Percentiles rank a stretch among this genome's conserved stretches.
Evolutionary conservation across 1,284 basidiomycete genomes (phyloP).

Genomic region (Moesziomyces parantarcticus): DNA sequence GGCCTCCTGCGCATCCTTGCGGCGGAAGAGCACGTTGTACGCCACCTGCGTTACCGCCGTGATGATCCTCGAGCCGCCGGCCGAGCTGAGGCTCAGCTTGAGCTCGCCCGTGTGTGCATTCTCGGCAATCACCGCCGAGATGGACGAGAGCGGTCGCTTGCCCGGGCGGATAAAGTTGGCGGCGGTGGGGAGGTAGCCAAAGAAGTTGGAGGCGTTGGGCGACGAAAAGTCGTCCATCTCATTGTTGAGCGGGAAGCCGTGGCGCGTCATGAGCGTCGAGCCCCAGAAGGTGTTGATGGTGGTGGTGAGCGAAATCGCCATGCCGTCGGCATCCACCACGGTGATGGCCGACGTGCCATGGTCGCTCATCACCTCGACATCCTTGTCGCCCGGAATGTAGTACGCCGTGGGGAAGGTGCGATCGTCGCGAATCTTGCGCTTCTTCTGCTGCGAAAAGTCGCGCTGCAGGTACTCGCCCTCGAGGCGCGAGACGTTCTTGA

Average conservation of each 20-base stretch:
- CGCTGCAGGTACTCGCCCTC: conserved; percentile 66
- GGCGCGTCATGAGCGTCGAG: conserved; percentile 45
- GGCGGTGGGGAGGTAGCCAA: conserved; percentile 62
- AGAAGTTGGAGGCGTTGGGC: conserved; percentile 67
- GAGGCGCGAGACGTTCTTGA: conserved; percentile 67
- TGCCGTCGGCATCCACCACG: conserved; percentile 67
- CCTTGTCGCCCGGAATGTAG: conserved; percentile 66
- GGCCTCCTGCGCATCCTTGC: conserved; percentile 50
- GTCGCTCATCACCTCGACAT: conserved; percentile 61
- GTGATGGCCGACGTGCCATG: conserved; percentile 69
- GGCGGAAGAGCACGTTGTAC: conserved; percentile 56
- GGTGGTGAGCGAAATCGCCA: conserved; percentile 69
- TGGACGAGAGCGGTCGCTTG: conserved; percentile 69
- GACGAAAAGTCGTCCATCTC: conserved; percentile 69
- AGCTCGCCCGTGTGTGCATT: conserved; percentile 65
- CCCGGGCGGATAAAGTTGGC: conserved; percentile 68
- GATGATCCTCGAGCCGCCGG: conserved; percentile 70
- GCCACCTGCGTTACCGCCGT: conserved; percentile 69
- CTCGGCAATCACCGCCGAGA: conserved; percentile 68
- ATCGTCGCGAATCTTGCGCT: conserved; percentile 62
- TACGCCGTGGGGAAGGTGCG: conserved; percentile 52
- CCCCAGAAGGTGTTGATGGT: conserved; percentile 70
- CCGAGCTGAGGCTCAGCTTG: conserved; percentile 67
- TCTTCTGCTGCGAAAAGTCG: conserved; percentile 56
- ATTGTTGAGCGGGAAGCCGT: conserved; percentile 63